Evolutionary conservation across 2,329 filamentous ascomycete species (phyloP).

Genomic region (Trematosphaeria pertusa): DNA sequence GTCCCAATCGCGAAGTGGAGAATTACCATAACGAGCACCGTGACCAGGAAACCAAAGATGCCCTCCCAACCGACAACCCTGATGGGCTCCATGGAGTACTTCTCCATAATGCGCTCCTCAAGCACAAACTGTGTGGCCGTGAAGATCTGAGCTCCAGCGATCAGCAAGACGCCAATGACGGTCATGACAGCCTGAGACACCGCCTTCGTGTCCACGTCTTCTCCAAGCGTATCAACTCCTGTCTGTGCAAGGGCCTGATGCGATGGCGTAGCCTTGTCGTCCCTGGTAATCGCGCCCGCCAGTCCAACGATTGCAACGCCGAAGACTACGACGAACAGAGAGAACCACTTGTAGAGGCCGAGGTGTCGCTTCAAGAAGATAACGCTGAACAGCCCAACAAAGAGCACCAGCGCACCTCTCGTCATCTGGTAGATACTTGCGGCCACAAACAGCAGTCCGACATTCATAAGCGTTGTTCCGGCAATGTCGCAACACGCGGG

Average conservation of each 20-base stretch:
- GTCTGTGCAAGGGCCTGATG: conserved; percentile 29
- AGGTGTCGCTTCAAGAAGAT: conserved; percentile 83
- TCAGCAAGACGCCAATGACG: conserved; percentile 83
- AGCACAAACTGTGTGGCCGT: conserved; percentile 95
- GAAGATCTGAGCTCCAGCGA: conserved; percentile 94
- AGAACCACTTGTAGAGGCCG: conserved; percentile 89
- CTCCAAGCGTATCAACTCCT: conserved; percentile 41
- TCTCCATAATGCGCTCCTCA: conserved; percentile 90
- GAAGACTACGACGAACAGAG: conserved; percentile 82
- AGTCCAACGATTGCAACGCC: conserved; percentile 91
- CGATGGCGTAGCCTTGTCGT: conserved; percentile 60
- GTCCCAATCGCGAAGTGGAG: conserved; percentile 79
- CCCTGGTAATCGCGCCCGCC: conserved; percentile 80
- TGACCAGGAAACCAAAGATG: conserved; percentile 84
- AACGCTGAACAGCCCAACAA: conserved; percentile 95
- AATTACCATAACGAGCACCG: conserved; percentile 77
- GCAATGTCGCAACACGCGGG: conserved; percentile 94
- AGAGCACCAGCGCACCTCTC: conserved; percentile 88
- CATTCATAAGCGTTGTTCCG: conserved; percentile 97
- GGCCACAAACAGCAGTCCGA: conserved; percentile 89
- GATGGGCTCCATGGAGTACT: conserved; percentile 81
- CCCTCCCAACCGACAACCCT: conserved; percentile 97
- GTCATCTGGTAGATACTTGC: conserved; percentile 99
- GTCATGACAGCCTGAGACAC: conserved; percentile 69
- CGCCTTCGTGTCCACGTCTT: conserved; percentile 43